Base-by-base conservation (phyloP, 805 yeast species). In the Phaffomyces opuntiae region DNA sequence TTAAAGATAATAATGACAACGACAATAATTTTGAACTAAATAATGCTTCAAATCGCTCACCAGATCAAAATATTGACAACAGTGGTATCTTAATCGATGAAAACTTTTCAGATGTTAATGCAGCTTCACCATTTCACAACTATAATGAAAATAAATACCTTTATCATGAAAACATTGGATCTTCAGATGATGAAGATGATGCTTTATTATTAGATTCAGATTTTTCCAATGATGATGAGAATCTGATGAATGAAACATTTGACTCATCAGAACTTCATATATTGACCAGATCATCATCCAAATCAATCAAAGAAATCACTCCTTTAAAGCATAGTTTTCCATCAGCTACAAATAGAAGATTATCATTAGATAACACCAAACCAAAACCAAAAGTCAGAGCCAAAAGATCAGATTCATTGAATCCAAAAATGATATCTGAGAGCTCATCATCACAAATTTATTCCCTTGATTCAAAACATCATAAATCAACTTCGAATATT, bases 221-320 rank as follows among this genome's bases (percentile, higher is more conserved):
- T 38, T 58, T 64, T 42, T 59, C 66, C 27, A 65, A 64, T 39
- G 74, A 68, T 21, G 73, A 68, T 38, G 69, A 63, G 38, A 62
- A 61, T 38, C 67, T 67, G 38, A 50, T 69, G n/a, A 74, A 65
- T 43, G 71, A 67, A 39, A 67, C 67, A n/a, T 54, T 71, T 47
- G 56, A 64, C 40, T 58, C 52, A 16, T 60, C 45, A 62, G 67
- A 8, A 59, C 63, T 14, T 49, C 65, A 50, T 43, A 64, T 49
- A n/a, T 46, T 42, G 14, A 26, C 53, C 11, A 8, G 31, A 29
- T 34, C 50, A 3, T 42, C 57, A 1, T 45, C 56, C 2, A 45
- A 39, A 25, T 9, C 54, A 50, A 5, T 44, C 49, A 26, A 49
- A 45, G 37, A 25, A 8, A 4, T 40, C 29, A 25, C 41, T 9